These are phyloP conservation scores for Leptosphaerulina australis DNA, from an alignment of 2,329 filamentous ascomycete species.

Conservation along the genomic window DNA sequence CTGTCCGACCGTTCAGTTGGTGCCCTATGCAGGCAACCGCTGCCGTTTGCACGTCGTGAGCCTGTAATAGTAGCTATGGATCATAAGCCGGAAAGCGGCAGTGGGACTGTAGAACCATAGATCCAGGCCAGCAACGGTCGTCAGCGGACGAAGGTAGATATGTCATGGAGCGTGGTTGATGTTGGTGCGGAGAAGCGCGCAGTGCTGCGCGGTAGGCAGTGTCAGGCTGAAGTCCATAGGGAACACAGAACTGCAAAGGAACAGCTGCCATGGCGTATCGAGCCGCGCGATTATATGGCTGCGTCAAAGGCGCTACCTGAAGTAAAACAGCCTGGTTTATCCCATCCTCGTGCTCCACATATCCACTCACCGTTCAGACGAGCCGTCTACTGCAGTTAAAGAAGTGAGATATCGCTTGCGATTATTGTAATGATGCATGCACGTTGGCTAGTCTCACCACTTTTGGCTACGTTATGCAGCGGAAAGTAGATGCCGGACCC, in stretches of 20 bases:
- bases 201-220: conserved; percentile 3
- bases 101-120: neutral
- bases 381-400: conserved; percentile 5
- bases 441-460: conserved; percentile 2
- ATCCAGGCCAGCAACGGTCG: conserved; percentile 1
- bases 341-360: conserved; percentile 13
- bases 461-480: conserved; percentile 15
- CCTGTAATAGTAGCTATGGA: conserved; percentile 4
- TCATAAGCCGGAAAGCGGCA: neutral
- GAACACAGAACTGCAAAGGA: conserved; percentile 5
- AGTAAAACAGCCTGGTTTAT: conserved; percentile 6
- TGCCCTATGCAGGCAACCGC: conserved; percentile 11
- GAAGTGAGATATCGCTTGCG: conserved; percentile 18
- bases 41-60: conserved; percentile 7
- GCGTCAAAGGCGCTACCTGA: conserved; percentile 9
- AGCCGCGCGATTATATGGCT: conserved; percentile 8
- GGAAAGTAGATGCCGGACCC: conserved; percentile 6
- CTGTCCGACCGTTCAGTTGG: conserved; percentile 3
- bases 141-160: neutral
- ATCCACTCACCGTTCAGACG: conserved; percentile 3
- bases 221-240: conserved; percentile 3
- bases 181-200: conserved; percentile 18
- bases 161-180: neutral
- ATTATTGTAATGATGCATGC: conserved; percentile 11
- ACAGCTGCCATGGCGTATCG: conserved; percentile 8